Base-by-base conservation (phyloP, 2,329 filamentous ascomycete genomes). In the Didymella arachidicola region DNA sequence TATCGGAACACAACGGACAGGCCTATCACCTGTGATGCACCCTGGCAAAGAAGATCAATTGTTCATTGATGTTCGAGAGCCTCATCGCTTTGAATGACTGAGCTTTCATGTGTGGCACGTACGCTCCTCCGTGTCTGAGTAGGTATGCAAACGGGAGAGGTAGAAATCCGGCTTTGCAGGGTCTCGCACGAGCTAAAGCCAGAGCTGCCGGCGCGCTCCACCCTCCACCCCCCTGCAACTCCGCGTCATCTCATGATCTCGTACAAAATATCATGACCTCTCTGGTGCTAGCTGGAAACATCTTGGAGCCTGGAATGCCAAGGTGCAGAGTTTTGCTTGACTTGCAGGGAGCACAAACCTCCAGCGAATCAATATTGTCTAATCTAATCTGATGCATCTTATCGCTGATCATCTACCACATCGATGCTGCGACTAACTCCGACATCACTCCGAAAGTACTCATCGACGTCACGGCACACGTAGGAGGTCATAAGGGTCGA, bases 341-440 rank as follows among this genome's bases (percentile, higher is more conserved):
- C 27, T 7, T 58, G 44, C 55, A 58, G 38, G 55, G 18, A 34
- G 22, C 22, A 38, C 25, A 43, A 48, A 22, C 3, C 12, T 11
- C 7, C 29, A 26, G 18, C 55, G 43, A 58, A 58, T 58, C 36
- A 48, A 2, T 8, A 25, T 12, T 12, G 22, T 53, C 55, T 44
- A 58, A 58, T 58, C 55, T 58, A 48, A 58, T 58, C 55, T 53
- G 55, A 58, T 58, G 49, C 39, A 57, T 57, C 54, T 52, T 19
- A 57, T 57, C n/a, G 48, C 42, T 53, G 55, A 58, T 53, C 49
- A 53, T 18, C 29, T 55, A 47, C 55, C 38, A 19, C 38, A 44
- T 58, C 27, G n/a, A 53, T 58, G 32, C 32, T 36, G 32, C 32
- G 32, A 36, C 32, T 43, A 56, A 43, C 19, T 58, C 55, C 55